Conservation (phyloP, 1,139 yeast genomes). For the Debaryomyces robertsiae region DNA sequence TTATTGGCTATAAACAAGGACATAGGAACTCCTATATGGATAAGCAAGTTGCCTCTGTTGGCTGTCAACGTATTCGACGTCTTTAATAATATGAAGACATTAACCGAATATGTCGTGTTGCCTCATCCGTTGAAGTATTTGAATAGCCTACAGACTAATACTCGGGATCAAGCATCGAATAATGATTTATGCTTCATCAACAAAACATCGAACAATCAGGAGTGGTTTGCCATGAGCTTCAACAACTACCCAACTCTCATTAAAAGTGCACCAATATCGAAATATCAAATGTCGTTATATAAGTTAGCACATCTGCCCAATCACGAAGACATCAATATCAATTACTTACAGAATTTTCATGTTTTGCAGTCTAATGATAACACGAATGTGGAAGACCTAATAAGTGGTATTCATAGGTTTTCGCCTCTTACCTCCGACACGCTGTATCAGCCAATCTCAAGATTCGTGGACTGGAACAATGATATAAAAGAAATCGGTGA, state of each 20-base stretch:
- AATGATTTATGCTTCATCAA: constrained; percentile 60
- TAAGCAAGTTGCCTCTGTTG: constrained; percentile 63
- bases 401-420: constrained; percentile 55
- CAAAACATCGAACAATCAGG: constrained; percentile 56
- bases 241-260: constrained; percentile 77
- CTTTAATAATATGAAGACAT: constrained; percentile 37
- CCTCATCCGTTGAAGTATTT: constrained; percentile 66
- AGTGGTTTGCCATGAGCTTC: constrained; percentile 90
- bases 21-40: constrained; percentile 78
- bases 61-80: constrained; percentile 78
- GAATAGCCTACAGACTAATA: constrained; percentile 33
- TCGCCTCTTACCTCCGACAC: constrained; percentile 36
- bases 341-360: constrained; percentile 22
- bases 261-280: constrained; percentile 72
- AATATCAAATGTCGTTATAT: constrained; percentile 48
- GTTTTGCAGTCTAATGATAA: constrained; percentile 16
- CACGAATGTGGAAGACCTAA: constrained; percentile 32
- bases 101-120: constrained; percentile 45
- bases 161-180: constrained; percentile 31
- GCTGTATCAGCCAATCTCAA: constrained; percentile 41
- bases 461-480: constrained; percentile 23
- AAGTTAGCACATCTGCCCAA: constrained; percentile 20
- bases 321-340: constrained; percentile 11
- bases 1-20: constrained; percentile 66
- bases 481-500: constrained; percentile 31